Evolutionary conservation across 495 filamentous ascomycete genomes (phyloP).

Genomic region (Penicillium angulare): DNA sequence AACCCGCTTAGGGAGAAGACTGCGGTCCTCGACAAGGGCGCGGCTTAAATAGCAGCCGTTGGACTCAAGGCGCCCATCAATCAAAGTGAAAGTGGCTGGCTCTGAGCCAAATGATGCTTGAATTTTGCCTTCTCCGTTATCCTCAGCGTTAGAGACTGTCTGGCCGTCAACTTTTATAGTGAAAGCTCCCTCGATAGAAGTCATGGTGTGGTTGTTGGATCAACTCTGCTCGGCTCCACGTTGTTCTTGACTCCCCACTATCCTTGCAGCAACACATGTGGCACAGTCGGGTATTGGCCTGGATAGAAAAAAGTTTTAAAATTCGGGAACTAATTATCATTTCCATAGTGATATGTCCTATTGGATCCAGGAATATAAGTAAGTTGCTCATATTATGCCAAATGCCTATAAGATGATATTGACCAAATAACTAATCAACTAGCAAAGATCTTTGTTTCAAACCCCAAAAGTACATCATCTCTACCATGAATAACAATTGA

Average conservation of each 20-base stretch:
- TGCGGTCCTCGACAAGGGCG: background rate
- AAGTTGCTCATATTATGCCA: too few species aligned
- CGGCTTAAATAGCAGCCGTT: background rate
- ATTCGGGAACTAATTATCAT: too few species aligned
- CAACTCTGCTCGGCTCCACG: background rate
- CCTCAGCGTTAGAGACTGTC: background rate
- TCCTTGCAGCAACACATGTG: too few species aligned
- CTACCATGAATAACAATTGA: too few species aligned
- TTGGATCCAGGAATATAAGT: too few species aligned
- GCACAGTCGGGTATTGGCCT: too few species aligned
- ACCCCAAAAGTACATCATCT: too few species aligned
- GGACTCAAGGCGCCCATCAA: background rate
- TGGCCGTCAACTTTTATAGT: background rate
- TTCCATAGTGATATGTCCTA: too few species aligned
- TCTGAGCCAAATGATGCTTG: background rate
- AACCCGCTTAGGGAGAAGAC: background rate
- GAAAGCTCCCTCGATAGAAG: background rate
- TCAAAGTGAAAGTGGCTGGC: background rate
- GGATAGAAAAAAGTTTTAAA: too few species aligned
- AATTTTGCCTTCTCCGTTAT: background rate
- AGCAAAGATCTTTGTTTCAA: too few species aligned
- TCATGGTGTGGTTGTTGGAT: background rate
- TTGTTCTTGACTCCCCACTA: background rate
- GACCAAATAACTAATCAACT: too few species aligned
- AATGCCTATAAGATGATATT: too few species aligned